Evolutionary conservation across 2,329 filamentous ascomycete genomes (phyloP).

Genomic region (Fusarium nodosum): DNA sequence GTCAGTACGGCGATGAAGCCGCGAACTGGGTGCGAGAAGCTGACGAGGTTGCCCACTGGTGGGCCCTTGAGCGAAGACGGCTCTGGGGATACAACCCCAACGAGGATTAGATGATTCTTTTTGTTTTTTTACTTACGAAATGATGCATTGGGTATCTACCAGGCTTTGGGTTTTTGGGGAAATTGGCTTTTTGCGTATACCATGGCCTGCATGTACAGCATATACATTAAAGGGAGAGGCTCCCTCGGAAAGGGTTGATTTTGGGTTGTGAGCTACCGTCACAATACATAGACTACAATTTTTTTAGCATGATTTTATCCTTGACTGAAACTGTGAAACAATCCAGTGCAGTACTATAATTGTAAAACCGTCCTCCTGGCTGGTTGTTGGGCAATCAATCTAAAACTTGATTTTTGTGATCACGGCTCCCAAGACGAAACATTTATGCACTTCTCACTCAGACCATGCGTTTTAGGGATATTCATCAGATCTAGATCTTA

Average conservation of each 20-base stretch:
- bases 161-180: constrained; percentile 24
- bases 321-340: not conserved
- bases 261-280: constrained; percentile 2
- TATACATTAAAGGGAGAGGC: constrained; percentile 37
- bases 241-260: constrained; percentile 27
- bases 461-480: not conserved
- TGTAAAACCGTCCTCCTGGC: not conserved
- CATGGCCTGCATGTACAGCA: constrained; percentile 33
- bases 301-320: not conserved
- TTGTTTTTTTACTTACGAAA: constrained; percentile 34
- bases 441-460: not conserved
- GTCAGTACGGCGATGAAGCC: constrained; percentile 38
- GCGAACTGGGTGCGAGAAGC: constrained; percentile 50
- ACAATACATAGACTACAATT: constrained; percentile 28
- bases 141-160: constrained; percentile 36
- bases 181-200: constrained; percentile 33
- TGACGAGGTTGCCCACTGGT: constrained; percentile 42
- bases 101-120: constrained; percentile 22
- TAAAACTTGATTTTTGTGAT: not conserved
- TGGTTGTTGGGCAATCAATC: not conserved
- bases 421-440: not conserved
- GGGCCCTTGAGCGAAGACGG: constrained; percentile 39
- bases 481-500: not conserved
- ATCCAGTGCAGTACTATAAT: not conserved
- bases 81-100: constrained; percentile 42